A percentile compares a stretch with the other conserved stretches of the same genome.
Evolutionary conservation across 2,329 filamentous ascomycete species (phyloP).

Genomic region (Alternaria dauci): DNA sequence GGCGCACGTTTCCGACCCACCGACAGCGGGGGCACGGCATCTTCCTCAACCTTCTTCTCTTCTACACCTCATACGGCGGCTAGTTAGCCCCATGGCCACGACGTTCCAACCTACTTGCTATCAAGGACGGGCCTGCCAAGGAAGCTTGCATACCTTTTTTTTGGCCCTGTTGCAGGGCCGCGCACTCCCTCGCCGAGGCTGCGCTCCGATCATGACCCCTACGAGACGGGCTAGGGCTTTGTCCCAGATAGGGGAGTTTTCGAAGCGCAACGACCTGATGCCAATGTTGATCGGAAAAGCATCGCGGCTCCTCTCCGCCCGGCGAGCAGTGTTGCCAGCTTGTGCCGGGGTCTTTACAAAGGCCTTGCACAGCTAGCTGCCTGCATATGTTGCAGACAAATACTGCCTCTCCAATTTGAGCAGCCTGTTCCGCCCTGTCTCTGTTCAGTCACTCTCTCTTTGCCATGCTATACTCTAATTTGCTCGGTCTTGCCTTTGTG

Average conservation of each 20-base stretch:
- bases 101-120: slow-evolving; percentile 11
- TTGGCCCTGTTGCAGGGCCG: slow-evolving; percentile 10
- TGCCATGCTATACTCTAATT: slow-evolving; percentile 21
- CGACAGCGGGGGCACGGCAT: slow-evolving; percentile 9
- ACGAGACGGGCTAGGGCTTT: slow-evolving; percentile 5
- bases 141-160: slow-evolving; percentile 16
- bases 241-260: slow-evolving; percentile 16
- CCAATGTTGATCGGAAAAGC: not conserved
- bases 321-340: slow-evolving; percentile 10
- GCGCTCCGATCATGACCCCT: slow-evolving; percentile 18
- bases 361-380: slow-evolving; percentile 5
- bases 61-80: slow-evolving; percentile 11
- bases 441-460: slow-evolving; percentile 21
- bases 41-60: slow-evolving; percentile 10
- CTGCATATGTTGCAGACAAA: slow-evolving; percentile 7
- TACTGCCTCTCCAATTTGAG: slow-evolving; percentile 12
- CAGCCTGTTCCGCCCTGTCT: slow-evolving; percentile 8
- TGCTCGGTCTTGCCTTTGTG: slow-evolving; percentile 25
- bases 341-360: slow-evolving; percentile 7
- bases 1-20: slow-evolving; percentile 16
- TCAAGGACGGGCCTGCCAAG: slow-evolving; percentile 15
- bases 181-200: slow-evolving; percentile 12
- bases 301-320: slow-evolving; percentile 18
- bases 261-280: slow-evolving; percentile 2
- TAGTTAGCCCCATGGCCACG: slow-evolving; percentile 16